Evolutionary conservation across 2,329 filamentous ascomycete species (phyloP), one percentile per base, ranked within the genome.

Genomic region (Aspergillus fijiensis): DNA sequence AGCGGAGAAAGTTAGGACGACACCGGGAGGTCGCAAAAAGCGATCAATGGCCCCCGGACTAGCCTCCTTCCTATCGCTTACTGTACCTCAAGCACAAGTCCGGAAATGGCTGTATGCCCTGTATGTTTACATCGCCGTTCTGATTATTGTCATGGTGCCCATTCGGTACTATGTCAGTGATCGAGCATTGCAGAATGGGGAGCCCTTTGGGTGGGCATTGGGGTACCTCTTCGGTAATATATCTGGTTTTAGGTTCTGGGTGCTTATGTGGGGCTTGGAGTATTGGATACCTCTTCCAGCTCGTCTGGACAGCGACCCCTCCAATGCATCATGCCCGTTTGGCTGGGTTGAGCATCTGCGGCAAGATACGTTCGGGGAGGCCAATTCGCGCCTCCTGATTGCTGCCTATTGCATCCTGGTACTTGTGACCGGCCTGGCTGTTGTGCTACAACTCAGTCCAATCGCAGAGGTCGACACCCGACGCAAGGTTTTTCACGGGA

Each of bases 401-500:
- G 84, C 85, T 58, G 85, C 76, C 3, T 96, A 96, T 80, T 98
- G 89, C 81, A 65, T 88, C 1, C 66, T 76, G 4, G 86, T 96
- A 57, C 83, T 98, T 16, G 72, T 85, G 16, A 72, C 86, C 1
- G 95, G 94, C 0, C 82, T 98, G 39, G 78, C 87, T 10, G 81
- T 90, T 4, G 91, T 97, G 7, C 85, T 95, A 55, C 85, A 83
- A 48, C 84, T 96, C 42, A 90, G 89, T 47, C 81, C 87, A 3
- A 81, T 91, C 53, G 93, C 90, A 66, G 93, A 97, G 76, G 94
- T 99, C 51, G 95, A 99, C 77, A 99, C 95, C 1, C 86, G 95
- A 53, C 87, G 95, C 54, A 99, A 99, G 76, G 91, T 98, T 25
- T 99, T 99, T 74, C 95, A 99, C 75, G 96, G 96, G 67, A 96